phyloP scores from a whole-genome alignment of 75 land plant species.

The Pinus taeda region DNA sequence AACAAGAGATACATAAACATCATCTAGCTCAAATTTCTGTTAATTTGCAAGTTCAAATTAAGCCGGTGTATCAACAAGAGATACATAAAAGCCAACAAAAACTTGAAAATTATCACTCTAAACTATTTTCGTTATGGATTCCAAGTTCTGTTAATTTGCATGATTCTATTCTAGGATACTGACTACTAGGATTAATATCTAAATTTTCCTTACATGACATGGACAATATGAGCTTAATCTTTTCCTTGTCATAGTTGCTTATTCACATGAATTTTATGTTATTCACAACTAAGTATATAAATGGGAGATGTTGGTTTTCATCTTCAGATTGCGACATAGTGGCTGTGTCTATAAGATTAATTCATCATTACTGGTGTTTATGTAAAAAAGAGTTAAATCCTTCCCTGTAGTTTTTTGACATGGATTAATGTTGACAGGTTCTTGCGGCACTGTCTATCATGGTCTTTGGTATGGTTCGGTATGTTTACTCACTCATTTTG shows the following conservation, averaged over 20 bases:
- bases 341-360: too few relatives aligned
- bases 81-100: too few relatives aligned
- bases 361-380: neutral
- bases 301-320: neutral
- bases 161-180: neutral
- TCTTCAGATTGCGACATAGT: neutral
- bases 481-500: constrained; percentile 17
- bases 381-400: neutral
- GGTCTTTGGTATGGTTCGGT: constrained; percentile 86
- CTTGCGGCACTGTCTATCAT: constrained; percentile 91
- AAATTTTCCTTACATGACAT: neutral
- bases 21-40: too few relatives aligned
- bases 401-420: neutral
- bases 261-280: too few relatives aligned
- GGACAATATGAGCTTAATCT: neutral
- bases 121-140: neutral
- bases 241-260: neutral
- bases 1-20: too few relatives aligned
- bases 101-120: too few relatives aligned
- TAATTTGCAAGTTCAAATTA: too few relatives aligned
- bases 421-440: constrained; percentile 43
- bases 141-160: neutral
- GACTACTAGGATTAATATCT: neutral
- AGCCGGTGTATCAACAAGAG: too few relatives aligned
- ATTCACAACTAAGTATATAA: neutral